A percentile compares a stretch with the other conserved stretches of the same genome.
These are phyloP conservation scores for Ogataea neopini DNA, from an alignment of 805 yeast species.

Conservation along the genomic window DNA sequence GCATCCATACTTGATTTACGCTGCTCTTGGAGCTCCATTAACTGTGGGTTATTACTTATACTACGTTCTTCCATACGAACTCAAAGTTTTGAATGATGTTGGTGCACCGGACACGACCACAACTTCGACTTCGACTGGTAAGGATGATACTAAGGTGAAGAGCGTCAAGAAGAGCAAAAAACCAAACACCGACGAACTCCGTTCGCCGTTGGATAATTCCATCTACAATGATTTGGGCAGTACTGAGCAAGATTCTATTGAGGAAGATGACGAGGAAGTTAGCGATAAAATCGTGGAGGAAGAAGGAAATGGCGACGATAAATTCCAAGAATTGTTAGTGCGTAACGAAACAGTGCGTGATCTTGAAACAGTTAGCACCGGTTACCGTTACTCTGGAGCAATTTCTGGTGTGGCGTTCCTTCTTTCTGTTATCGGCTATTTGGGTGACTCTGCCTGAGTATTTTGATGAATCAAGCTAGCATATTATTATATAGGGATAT, in stretches of 20 bases:
- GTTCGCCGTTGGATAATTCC: slow-evolving; percentile 47
- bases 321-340: slow-evolving; percentile 38
- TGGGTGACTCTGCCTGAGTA: slow-evolving; percentile 48
- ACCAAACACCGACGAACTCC: slow-evolving; percentile 28
- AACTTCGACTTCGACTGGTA: too few species aligned
- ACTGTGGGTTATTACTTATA: slow-evolving; percentile 36
- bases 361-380: slow-evolving; percentile 36
- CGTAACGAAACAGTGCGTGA: slow-evolving; percentile 38
- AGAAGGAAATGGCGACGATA: slow-evolving; percentile 34
- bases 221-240: slow-evolving; percentile 44
- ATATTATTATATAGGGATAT: neutral
- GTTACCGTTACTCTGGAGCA: slow-evolving; percentile 42
- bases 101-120: slow-evolving; percentile 1
- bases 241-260: slow-evolving; percentile 18
- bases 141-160: slow-evolving; percentile 13
- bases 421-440: slow-evolving; percentile 53
- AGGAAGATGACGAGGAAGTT: slow-evolving; percentile 26
- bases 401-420: slow-evolving; percentile 48
- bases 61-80: slow-evolving; percentile 30
- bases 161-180: slow-evolving; percentile 25
- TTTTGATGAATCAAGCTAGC: neutral
- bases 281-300: slow-evolving; percentile 32
- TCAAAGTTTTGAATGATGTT: slow-evolving; percentile 24
- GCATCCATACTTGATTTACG: slow-evolving; percentile 75
- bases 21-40: slow-evolving; percentile 54